A percentile compares a stretch with the other conserved stretches of the same genome.
Evolutionary conservation across 495 filamentous ascomycete genomes (phyloP).

Genomic region (Baudoinia panamericana): DNA sequence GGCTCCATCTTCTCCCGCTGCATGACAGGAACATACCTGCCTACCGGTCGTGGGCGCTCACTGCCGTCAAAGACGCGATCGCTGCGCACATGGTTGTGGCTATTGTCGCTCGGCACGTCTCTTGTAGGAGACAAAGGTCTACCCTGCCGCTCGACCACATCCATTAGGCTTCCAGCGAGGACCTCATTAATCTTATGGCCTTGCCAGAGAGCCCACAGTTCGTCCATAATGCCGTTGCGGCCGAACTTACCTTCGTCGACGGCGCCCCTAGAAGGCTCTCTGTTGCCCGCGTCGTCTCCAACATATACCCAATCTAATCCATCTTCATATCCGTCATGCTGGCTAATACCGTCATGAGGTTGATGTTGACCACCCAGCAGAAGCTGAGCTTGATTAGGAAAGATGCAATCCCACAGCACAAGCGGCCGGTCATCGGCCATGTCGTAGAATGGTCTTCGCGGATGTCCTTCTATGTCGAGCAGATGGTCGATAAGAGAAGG

Average conservation of each 20-base stretch:
- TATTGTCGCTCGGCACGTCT: background rate
- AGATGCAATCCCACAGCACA: constrained; percentile 90
- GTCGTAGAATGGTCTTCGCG: constrained; percentile 64
- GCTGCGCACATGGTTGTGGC: constrained; percentile 24
- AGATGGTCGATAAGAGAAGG: constrained; percentile 58
- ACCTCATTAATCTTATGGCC: constrained; percentile 80
- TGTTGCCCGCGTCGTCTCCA: constrained; percentile 40
- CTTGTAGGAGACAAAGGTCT: background rate
- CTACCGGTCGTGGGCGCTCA: constrained; percentile 42
- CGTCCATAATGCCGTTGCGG: constrained; percentile 51
- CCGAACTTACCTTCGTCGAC: constrained; percentile 45
- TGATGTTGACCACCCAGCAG: background rate
- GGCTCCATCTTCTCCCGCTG: constrained; percentile 48
- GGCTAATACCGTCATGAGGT: constrained; percentile 6
- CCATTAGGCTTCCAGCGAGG: constrained; percentile 53
- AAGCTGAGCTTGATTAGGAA: constrained; percentile 42
- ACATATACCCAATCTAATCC: constrained; percentile 68
- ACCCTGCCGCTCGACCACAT: constrained; percentile 37
- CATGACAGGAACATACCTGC: constrained; percentile 60
- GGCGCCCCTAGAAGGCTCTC: constrained; percentile 22
- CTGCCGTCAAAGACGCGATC: constrained; percentile 62
- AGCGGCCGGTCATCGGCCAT: constrained; percentile 83
- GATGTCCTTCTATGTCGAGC: constrained; percentile 55
- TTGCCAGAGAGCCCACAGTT: constrained; percentile 71
- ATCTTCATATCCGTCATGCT: constrained; percentile 40